Base-by-base conservation (phyloP, 805 yeast species). In the Kazachstania psychrophila region DNA sequence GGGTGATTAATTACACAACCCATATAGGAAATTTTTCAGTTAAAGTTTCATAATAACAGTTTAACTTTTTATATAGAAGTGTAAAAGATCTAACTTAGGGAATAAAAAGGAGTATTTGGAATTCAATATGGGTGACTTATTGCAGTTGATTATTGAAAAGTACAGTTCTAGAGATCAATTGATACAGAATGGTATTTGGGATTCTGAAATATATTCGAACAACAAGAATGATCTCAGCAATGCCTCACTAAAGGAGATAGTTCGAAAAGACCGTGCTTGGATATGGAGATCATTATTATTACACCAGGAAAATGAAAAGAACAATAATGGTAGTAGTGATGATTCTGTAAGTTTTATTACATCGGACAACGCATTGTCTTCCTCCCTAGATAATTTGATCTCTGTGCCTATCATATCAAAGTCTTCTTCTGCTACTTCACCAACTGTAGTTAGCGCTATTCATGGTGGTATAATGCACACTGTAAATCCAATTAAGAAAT, bases 141-240 rank as follows among this genome's bases (percentile, higher is more conserved):
- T 35, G 20, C 40, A 45, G 31, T 24, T 31, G 18, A 42, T 50
- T 11, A 41, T 54, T 4, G 44, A 46, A 5, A 46, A 42, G 33
- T 56, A 51, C 34, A 47, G 41, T 18, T 45, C 47, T 6, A 41
- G 56, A 17, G 56, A 55, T 7, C 51, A 50, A 27, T 39, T 56
- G 38, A 40, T 49, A 10, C 47, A 42, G 34, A 42, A 49, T 22
- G 61, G 61, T 7, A 43, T 56, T 3, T 56, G 61, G 61, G 40
- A 48, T 6, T 55, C 55, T 7, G 55, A 50, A 23, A 30, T 56
- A 10, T 56, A 56, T 36, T 12, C 38, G 26, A 24, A 38, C 33
- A 19, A 35, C 33, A 22, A 42, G 12, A 23, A 28, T 10, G 2
- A 25, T 11, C 13, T 11, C 24, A 20, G 13, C 17, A 20, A 13